Percentiles rank a stretch among this genome's conserved stretches.
Conservation (phyloP, 495 filamentous ascomycete genomes). For the Aspergillus sclerotiicarbonarius region DNA sequence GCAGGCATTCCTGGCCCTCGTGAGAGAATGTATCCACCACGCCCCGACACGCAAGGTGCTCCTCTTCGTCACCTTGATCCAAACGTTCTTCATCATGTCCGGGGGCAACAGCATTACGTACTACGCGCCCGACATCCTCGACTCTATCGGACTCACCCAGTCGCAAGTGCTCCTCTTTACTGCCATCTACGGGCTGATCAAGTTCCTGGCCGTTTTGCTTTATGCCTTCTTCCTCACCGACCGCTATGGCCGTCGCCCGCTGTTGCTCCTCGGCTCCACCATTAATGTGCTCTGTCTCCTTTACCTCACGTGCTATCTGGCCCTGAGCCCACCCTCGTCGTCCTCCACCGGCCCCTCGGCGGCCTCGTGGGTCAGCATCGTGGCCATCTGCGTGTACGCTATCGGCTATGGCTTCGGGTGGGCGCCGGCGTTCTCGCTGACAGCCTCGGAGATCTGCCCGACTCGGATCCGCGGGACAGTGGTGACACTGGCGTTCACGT, state of each 20-base stretch:
- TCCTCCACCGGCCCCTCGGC: slow-evolving; percentile 10
- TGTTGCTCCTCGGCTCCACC: slow-evolving; percentile 23
- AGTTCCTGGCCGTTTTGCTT: slow-evolving; percentile 22
- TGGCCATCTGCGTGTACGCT: slow-evolving; percentile 26
- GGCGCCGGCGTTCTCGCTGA: slow-evolving; percentile 25
- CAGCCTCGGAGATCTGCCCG: slow-evolving; percentile 24
- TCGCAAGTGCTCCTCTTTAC: slow-evolving; percentile 33
- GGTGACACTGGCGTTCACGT: slow-evolving; percentile 22
- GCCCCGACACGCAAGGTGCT: slow-evolving; percentile 45
- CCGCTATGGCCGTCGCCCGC: slow-evolving; percentile 22
- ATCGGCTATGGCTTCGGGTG: slow-evolving; percentile 25
- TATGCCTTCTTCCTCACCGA: slow-evolving; percentile 26
- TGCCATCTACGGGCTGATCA: slow-evolving; percentile 25
- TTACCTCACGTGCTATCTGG: slow-evolving; percentile 23
- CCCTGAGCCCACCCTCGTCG: slow-evolving; percentile 11
- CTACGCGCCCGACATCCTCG: slow-evolving; percentile 70
- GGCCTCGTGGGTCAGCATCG: slow-evolving; percentile 22
- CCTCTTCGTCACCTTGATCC: slow-evolving; percentile 61
- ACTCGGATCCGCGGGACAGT: slow-evolving; percentile 19
- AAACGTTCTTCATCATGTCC: slow-evolving; percentile 64
- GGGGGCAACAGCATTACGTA: slow-evolving; percentile 71
- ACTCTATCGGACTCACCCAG: slow-evolving; percentile 55
- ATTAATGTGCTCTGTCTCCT: slow-evolving; percentile 20
- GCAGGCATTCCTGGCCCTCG: slow-evolving; percentile 11
- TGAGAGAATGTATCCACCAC: slow-evolving; percentile 43